Conservation (phyloP, 1,284 basidiomycete genomes). For the Ustilago cynodontis region DNA sequence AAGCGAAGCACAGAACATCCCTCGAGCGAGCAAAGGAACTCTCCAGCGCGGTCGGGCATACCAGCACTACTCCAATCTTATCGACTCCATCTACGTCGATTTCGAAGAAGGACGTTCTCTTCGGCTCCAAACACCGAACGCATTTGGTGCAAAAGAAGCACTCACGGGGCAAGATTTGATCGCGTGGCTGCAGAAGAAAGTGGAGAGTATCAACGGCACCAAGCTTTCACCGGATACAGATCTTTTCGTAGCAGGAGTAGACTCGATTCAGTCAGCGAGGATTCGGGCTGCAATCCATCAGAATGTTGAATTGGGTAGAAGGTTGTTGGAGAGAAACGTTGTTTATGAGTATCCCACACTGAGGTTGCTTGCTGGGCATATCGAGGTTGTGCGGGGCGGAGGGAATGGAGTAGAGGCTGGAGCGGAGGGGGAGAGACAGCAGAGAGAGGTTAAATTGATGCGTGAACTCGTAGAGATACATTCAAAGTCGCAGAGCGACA, state of each 20-base stretch:
- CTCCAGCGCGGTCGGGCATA: conserved; percentile 55
- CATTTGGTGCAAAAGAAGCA: not conserved
- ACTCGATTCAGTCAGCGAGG: conserved; percentile 54
- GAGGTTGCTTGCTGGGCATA: conserved; percentile 42
- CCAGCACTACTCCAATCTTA: conserved; percentile 30
- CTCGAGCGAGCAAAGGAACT: conserved; percentile 57
- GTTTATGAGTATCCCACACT: conserved; percentile 54
- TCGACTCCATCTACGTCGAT: conserved; percentile 44
- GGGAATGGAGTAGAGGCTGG: not conserved
- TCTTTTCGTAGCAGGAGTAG: conserved; percentile 53
- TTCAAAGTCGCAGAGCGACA: conserved; percentile 32
- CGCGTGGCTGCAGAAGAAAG: conserved; percentile 25
- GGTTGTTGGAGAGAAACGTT: conserved; percentile 38
- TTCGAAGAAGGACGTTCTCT: conserved; percentile 56
- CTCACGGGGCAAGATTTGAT: conserved; percentile 20
- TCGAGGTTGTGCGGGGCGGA: conserved; percentile 38
- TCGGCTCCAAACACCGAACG: not conserved
- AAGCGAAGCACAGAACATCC: conserved; percentile 22
- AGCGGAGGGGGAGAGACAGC: conserved; percentile 31
- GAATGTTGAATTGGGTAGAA: conserved; percentile 21
- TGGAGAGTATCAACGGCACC: conserved; percentile 30
- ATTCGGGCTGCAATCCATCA: conserved; percentile 54
- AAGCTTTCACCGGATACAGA: conserved; percentile 27
- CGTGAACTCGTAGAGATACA: conserved; percentile 63
- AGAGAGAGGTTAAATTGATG: conserved; percentile 60